These are phyloP conservation scores for Tausonia pullulans DNA, from an alignment of 1,284 basidiomycete species.

Conservation along the genomic window DNA sequence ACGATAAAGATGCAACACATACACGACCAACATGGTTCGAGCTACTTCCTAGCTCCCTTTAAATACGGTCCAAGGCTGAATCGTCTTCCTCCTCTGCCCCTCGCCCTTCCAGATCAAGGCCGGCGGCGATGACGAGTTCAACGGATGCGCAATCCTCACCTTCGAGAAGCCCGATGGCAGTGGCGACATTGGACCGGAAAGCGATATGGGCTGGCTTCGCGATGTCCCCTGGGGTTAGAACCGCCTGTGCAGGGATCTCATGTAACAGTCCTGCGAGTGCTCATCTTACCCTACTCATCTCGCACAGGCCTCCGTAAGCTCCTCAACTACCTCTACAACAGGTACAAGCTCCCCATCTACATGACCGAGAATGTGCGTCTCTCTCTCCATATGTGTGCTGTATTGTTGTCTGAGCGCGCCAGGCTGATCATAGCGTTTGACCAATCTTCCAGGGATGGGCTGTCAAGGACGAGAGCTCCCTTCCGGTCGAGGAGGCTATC, in stretches of 20 bases:
- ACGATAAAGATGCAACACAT: conserved; percentile 49
- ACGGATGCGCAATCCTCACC: conserved; percentile 50
- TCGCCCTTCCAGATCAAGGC: conserved; percentile 34
- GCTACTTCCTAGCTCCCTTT: too few relatives aligned
- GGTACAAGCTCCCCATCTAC: conserved; percentile 56
- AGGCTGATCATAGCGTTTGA: conserved; percentile 32
- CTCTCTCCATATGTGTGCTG: background rate
- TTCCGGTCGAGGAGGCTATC: conserved; percentile 44
- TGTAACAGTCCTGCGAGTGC: too few relatives aligned
- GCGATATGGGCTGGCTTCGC: conserved; percentile 24
- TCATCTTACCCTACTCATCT: too few relatives aligned
- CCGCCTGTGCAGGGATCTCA: too few relatives aligned
- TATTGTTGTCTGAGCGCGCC: background rate
- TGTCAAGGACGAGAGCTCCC: conserved; percentile 51
- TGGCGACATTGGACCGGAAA: conserved; percentile 23
- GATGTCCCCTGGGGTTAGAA: conserved; percentile 27
- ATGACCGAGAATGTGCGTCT: conserved; percentile 19
- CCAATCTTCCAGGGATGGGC: conserved; percentile 54
- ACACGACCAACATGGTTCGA: conserved; percentile 49
- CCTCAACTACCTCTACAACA: conserved; percentile 55
- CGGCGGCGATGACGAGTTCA: conserved; percentile 47
- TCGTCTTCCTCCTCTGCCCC: too few relatives aligned
- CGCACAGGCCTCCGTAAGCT: conserved; percentile 34
- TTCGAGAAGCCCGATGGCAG: conserved; percentile 54
- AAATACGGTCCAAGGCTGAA: too few relatives aligned